Evolutionary conservation across 1,284 basidiomycete species (phyloP), one percentile per base, ranked within the genome.

Genomic region (Phylloporus sp.): DNA sequence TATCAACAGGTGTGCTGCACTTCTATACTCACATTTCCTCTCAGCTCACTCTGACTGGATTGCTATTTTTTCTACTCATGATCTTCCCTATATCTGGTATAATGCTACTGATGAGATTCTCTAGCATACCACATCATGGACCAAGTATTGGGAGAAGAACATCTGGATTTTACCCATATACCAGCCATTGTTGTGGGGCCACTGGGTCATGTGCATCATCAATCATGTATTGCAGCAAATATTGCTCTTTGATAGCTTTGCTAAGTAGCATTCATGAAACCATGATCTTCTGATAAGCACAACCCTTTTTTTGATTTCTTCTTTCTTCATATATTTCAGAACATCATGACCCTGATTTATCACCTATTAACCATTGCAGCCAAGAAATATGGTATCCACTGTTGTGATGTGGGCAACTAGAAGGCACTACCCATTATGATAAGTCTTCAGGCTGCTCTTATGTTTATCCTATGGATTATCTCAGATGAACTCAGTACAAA

Each of bases 151-250:
- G 68, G 22, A 42, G 11, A 69, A 69, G 20, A 3, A 44, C 1
- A 26, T 62, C 3, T 69, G 68, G 65, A 67, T 69, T 18, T 32
- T 69, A 1, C 68, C 60, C 1, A 64, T 69, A 15, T 62, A 69
- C 47, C 24, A 39, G 2, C 60, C 60, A 3, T 55, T 42, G 1
- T 40, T 40, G 17, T 57, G 57, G 29, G 52, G 64, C 6, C 68
- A 69, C 28, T 69, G 63, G 68, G 61, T 69, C 0, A 1, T 67
- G 4, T 69, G 68, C n/a, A 58, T 20, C 6, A 42, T 61, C 24
- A 11, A 52, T 28, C n/a, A 62, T 22, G n/a, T 49, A 4, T 37
- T n/a, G 10, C 22, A 24, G 10, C 15, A 10, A 5, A 40, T 69
- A 3, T n/a, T 61, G 4, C 29, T 69, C 11, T 69, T 69, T 7